A percentile compares a stretch with the other conserved stretches of the same genome.
Conservation (phyloP, 2,329 filamentous ascomycete species). For the Fusarium sp. region DNA sequence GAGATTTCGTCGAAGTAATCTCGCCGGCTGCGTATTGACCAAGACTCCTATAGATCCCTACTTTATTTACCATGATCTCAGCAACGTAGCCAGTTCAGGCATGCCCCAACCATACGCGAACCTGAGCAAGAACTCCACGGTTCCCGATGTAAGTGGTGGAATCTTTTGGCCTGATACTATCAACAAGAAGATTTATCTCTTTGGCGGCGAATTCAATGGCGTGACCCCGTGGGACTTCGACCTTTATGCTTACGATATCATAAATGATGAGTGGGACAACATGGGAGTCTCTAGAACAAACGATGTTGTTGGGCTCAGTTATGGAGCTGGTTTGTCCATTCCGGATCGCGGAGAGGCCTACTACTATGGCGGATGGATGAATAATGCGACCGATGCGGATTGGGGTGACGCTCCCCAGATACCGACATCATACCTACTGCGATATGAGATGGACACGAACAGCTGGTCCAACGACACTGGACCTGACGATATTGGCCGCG, state of each 20-base stretch:
- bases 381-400: constrained; percentile 59
- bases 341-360: constrained; percentile 65
- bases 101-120: constrained; percentile 65
- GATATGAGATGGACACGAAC: constrained; percentile 64
- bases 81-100: constrained; percentile 51
- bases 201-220: constrained; percentile 67
- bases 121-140: constrained; percentile 64
- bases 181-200: constrained; percentile 71
- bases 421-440: constrained; percentile 62
- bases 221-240: constrained; percentile 55
- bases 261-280: constrained; percentile 64
- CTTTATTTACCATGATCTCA: constrained; percentile 66
- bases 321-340: constrained; percentile 65
- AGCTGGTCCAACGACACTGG: constrained; percentile 63
- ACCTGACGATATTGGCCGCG: constrained; percentile 61
- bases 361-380: constrained; percentile 71
- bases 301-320: constrained; percentile 59
- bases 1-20: background rate
- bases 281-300: constrained; percentile 50
- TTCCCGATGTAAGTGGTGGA: constrained; percentile 59
- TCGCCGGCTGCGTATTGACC: constrained; percentile 3
- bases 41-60: constrained; percentile 24
- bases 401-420: constrained; percentile 58
- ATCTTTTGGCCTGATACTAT: constrained; percentile 67
- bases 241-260: constrained; percentile 66